phyloP scores from a whole-genome alignment of 163 green algal species.

The Chlamydomonas reinhardtii region DNA sequence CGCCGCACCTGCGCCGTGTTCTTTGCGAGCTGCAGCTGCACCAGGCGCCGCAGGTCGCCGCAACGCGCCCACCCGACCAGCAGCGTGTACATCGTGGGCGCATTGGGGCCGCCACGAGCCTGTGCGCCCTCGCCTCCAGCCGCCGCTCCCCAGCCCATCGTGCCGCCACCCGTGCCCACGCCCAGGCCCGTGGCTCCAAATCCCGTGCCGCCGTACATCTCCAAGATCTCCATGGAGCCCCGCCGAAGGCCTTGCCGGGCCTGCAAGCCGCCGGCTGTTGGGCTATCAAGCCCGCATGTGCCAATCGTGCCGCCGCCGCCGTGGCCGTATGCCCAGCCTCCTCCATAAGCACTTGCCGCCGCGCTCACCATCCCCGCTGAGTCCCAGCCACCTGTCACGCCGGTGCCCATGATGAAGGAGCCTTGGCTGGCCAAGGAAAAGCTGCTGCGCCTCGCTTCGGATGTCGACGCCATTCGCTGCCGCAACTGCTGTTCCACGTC shows the following conservation, averaged over 20 bases:
- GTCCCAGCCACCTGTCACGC: background rate
- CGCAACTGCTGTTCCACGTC: constrained; percentile 13
- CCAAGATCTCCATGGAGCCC: background rate
- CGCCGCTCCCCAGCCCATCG: no score
- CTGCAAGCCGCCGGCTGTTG: background rate
- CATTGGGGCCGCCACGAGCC: background rate
- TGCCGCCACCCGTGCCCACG: background rate
- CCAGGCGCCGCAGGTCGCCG: constrained; percentile 40
- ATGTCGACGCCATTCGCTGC: background rate
- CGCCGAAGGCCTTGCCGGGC: no score
- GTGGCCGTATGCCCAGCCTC: background rate
- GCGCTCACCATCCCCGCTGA: background rate
- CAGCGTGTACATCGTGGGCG: constrained; percentile 14
- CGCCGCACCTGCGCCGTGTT: background rate
- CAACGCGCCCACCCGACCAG: constrained; percentile 41
- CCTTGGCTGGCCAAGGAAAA: background rate
- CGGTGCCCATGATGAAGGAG: background rate
- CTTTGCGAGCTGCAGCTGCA: constrained; percentile 17
- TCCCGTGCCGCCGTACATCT: no score
- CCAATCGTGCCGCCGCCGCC: background rate
- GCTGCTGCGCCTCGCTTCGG: background rate
- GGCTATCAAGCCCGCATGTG: background rate
- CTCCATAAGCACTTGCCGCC: background rate
- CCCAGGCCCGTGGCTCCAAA: no score
- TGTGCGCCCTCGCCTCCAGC: background rate